Base-by-base conservation (phyloP, 176 grass and related monocot species). In the Chrysopogon serrulatus region DNA sequence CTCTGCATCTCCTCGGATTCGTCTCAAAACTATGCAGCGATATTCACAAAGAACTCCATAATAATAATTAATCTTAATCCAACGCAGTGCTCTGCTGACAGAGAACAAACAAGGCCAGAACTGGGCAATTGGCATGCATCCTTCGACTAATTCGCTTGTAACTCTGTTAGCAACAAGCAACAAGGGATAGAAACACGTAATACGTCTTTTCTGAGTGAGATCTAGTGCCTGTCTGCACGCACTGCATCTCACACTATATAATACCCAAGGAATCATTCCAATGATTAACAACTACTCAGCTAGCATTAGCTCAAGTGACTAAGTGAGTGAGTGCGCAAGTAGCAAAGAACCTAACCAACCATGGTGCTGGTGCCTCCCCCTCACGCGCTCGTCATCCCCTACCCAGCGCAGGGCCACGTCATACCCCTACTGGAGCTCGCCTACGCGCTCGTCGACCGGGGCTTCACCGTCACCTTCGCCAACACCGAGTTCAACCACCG, bases 341-440 rank as follows among this genome's bases (percentile, higher is more conserved):
- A 23, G 3, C 15, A 13, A 49, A 56, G 53, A 56, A 8, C 0
- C 18, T 1, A 60, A 13, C 23, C 11, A 27, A 13, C 1, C 24
- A 62, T 62, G 24, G 57, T 10, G 36, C 76, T 77, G 82, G 18
- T 24, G 33, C 41, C 41, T 8, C 37, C 4, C 2, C 86, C 65
- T 10, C 86, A 88, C 19, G 82, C 79, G 14, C 62, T 95, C 3
- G 51, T 92, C 44, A 61, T 95, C 73, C 87, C 90, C 6, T 95
- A 63, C 73, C 93, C 93, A 15, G 82, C 69, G 31, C 90, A 92
- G 70, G 90, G 93, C 66, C 93, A 96, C 57, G 88, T 96, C 23
- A 90, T 89, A 65, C 88, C 88, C 5, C 62, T 92, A 2, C 44
- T 95, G 70, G 90, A 86, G 73, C 79, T 92, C 13, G 84, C 90